Conservation (phyloP, 805 yeast species). For the Saccharomycopsis selenospora region DNA sequence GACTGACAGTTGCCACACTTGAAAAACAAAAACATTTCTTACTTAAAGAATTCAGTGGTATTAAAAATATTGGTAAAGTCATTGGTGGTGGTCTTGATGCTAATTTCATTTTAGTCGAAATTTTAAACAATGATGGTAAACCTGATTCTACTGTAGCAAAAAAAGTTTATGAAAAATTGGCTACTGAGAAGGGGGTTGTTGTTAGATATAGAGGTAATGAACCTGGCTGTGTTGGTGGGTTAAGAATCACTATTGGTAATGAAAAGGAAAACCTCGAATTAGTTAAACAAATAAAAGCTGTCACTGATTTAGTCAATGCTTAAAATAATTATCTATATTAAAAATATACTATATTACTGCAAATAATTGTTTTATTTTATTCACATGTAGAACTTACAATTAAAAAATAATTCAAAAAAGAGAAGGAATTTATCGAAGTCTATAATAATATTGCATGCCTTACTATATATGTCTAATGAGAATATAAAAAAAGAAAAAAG, state of each 20-base stretch:
- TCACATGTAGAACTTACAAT: too few species aligned
- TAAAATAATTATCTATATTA: too few species aligned
- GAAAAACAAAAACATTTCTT: conserved; percentile 49
- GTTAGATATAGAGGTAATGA: conserved; percentile 89
- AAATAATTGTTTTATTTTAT: too few species aligned
- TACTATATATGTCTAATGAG: too few species aligned
- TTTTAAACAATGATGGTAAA: conserved; percentile 51
- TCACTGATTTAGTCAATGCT: conserved; percentile 23
- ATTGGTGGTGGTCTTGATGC: conserved; percentile 80
- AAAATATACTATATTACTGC: too few species aligned
- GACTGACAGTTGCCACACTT: conserved; percentile 42
- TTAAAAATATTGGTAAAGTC: conserved; percentile 62
- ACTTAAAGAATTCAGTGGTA: conserved; percentile 40
- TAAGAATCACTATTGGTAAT: conserved; percentile 86
- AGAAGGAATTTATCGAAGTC: too few species aligned
- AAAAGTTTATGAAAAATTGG: conserved; percentile 59
- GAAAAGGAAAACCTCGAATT: conserved; percentile 58
- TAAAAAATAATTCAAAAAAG: too few species aligned
- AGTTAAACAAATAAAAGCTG: conserved; percentile 40
- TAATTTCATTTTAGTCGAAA: conserved; percentile 72
- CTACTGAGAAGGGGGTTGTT: conserved; percentile 68
- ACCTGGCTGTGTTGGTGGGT: conserved; percentile 79
- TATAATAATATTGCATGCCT: too few species aligned
- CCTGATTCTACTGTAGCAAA: conserved; percentile 68
- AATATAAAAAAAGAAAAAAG: not conserved